Percentiles rank a stretch among this genome's conserved stretches.
Evolutionary conservation across 768 basidiomycete genomes (phyloP).

Genomic region (Leccinum arenicola): DNA sequence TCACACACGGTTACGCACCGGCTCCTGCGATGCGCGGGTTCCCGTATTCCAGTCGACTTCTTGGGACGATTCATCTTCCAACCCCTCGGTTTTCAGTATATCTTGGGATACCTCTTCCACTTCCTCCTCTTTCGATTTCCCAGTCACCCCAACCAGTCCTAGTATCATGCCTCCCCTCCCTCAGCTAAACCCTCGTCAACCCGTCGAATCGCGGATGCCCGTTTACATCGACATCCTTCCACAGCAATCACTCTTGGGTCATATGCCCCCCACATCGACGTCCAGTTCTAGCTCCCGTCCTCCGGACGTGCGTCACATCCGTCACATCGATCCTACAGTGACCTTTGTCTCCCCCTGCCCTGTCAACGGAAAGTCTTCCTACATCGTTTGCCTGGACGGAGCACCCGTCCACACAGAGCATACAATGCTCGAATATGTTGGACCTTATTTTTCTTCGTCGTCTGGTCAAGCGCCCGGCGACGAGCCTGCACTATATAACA

Average conservation of each 20-base stretch:
- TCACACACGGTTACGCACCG: conserved; percentile 25
- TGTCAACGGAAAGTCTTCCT: conserved; percentile 52
- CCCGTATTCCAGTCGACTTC: conserved; percentile 13
- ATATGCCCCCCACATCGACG: not conserved
- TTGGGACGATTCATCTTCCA: conserved; percentile 11
- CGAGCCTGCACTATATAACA: conserved; percentile 51
- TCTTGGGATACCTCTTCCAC: conserved; percentile 25
- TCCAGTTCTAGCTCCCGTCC: conserved; percentile 3
- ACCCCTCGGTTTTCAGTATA: conserved; percentile 24
- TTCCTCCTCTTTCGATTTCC: conserved; percentile 17
- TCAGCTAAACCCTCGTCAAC: conserved; percentile 22
- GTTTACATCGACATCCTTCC: conserved; percentile 35
- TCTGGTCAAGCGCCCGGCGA: conserved; percentile 25
- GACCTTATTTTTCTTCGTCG: conserved; percentile 32
- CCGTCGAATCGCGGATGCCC: conserved; percentile 27
- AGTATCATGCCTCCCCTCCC: conserved; percentile 19
- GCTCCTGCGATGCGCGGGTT: conserved; percentile 20
- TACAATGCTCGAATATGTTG: conserved; percentile 34
- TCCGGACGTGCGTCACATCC: conserved; percentile 44
- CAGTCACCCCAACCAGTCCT: conserved; percentile 14
- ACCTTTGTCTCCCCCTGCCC: conserved; percentile 53
- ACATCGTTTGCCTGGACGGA: conserved; percentile 51
- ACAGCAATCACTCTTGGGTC: conserved; percentile 7
- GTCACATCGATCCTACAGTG: conserved; percentile 62
- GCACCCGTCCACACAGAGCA: conserved; percentile 51